These are phyloP conservation scores for Cercospora sp. DNA, from an alignment of 2,329 filamentous ascomycete species.

Conservation along the genomic window DNA sequence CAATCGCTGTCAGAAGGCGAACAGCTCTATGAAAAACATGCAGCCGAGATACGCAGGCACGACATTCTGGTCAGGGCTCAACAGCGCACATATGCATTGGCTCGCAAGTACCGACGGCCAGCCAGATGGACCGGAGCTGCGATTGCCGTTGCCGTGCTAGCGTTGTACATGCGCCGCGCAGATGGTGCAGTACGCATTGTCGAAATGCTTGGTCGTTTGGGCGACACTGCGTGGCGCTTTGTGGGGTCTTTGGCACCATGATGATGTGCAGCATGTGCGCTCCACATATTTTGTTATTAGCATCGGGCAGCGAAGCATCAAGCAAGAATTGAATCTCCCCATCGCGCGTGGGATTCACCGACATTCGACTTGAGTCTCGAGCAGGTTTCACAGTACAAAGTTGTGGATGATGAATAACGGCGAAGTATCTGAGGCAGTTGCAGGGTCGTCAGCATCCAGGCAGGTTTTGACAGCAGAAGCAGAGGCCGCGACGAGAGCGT, in stretches of 20 bases:
- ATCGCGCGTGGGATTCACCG: neutral
- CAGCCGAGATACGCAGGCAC: slow-evolving; percentile 64
- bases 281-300: neutral
- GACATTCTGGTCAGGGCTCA: neutral
- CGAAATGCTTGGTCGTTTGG: neutral
- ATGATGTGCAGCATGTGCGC: neutral
- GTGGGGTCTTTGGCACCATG: slow-evolving; percentile 9
- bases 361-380: neutral
- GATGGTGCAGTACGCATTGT: slow-evolving; percentile 8
- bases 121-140: slow-evolving; percentile 56
- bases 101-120: slow-evolving; percentile 68
- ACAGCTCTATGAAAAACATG: slow-evolving; percentile 68
- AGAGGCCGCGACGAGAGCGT: too few species aligned
- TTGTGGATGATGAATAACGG: neutral
- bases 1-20: slow-evolving; percentile 68
- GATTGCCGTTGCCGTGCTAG: slow-evolving; percentile 66
- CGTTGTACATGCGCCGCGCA: slow-evolving; percentile 47
- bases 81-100: slow-evolving; percentile 40
- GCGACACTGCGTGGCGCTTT: slow-evolving; percentile 3
- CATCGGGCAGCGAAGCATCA: neutral
- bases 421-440: neutral
- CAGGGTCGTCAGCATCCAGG: neutral
- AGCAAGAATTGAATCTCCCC: neutral
- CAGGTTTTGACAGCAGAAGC: neutral
- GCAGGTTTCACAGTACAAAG: neutral